phyloP scores from a whole-genome alignment of 169 alveolate species.

The Toxoplasma gondii region DNA sequence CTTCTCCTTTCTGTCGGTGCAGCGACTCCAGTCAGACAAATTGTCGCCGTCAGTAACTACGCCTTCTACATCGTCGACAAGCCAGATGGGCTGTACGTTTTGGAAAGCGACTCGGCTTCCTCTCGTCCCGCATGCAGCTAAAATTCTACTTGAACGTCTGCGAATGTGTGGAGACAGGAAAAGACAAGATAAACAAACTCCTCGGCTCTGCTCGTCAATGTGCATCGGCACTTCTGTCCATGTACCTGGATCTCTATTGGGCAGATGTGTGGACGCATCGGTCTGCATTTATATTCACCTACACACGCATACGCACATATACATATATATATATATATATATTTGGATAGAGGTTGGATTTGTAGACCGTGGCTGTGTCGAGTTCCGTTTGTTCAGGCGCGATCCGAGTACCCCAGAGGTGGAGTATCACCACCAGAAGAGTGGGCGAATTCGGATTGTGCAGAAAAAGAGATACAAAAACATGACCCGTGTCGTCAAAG shows the following conservation, averaged over 20 bases:
- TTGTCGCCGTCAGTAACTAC: constrained; percentile 58
- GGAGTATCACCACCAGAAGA: constrained; percentile 12
- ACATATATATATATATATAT: constrained; percentile 9
- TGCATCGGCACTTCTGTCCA: no score
- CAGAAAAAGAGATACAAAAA: not conserved
- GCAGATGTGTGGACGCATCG: not conserved
- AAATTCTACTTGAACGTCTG: not conserved
- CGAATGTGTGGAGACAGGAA: no score
- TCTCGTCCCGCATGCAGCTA: not conserved
- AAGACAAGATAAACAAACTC: no score
- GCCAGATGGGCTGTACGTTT: constrained; percentile 43
- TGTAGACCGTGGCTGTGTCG: not conserved
- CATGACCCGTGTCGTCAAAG: constrained; percentile 53
- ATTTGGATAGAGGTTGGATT: not conserved
- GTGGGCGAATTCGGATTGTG: constrained; percentile 15
- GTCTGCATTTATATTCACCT: not conserved
- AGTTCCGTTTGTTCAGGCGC: constrained; percentile 28
- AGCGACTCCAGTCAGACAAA: constrained; percentile 36
- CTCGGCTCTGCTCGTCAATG: no score
- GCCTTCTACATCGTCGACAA: constrained; percentile 59
- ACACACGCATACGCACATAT: not conserved
- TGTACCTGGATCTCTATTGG: not conserved
- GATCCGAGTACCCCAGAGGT: constrained; percentile 43
- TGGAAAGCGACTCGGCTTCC: not conserved
- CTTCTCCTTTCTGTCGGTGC: not conserved